Base-by-base conservation (phyloP, 1,284 basidiomycete species). In the Ganoderma boninense region DNA sequence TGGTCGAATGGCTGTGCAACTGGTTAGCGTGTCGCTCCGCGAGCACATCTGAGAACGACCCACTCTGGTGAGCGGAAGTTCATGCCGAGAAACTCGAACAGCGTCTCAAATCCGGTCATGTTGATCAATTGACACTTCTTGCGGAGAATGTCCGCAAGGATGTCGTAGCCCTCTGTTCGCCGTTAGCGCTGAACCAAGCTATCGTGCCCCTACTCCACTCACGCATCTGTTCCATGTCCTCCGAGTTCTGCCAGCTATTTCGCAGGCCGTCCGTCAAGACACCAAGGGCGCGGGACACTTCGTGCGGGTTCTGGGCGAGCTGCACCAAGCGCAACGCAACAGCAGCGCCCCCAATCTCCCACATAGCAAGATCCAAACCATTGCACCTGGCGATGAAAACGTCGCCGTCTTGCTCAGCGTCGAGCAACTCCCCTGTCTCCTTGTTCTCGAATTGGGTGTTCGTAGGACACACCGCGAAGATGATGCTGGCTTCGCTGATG, bases 211-310 rank as follows among this genome's bases (percentile, higher is more conserved):
- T 20, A 1, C 10, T 6, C 4, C 32, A 84, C 91, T 78, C 77
- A 94, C 95, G 89, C 60, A 96, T 83, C 44, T 91, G 84, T 78
- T 97, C 95, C 91, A 96, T 95, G 77, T 97, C 95, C 77, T 97
- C 96, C 54, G 94, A 96, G 76, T 95, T 95, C 76, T 94, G 89
- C 97, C 97, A 98, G 76, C 90, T 95, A 74, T 93, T 91, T 71
- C 89, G 88, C 49, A 97, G 81, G 6, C 93, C 89, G 76, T 97
- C 93, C 6, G 90, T 87, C 44, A 98, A 82, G 29, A 98, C 89
- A 4, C 89, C 84, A 18, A 97, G 80, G 0, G 94, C 87, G 38
- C 90, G 84, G 0, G 90, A 92, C 4, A 98, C 80, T 75, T 96
- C 92, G 71, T 92, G 92, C 0, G 90, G 80, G 1, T 89, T 94